Evolutionary conservation across 495 filamentous ascomycete genomes (phyloP).

Genomic region (Tuber melanosporum): DNA sequence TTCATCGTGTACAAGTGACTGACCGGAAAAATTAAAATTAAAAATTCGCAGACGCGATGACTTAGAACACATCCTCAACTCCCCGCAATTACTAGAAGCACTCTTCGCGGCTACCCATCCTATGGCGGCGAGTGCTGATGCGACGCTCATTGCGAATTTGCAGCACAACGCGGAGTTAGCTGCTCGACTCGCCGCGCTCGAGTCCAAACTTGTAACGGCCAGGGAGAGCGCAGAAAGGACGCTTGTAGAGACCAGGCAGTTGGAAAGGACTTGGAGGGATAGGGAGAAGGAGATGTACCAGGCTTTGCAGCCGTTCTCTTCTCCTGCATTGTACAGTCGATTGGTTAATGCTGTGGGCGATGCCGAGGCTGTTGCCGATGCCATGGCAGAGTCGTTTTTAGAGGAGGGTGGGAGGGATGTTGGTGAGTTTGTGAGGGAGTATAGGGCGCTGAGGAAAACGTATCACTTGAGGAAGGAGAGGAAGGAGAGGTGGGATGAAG

Average conservation of each 20-base stretch:
- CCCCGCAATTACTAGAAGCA: conserved; percentile 55
- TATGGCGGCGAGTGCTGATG: conserved; percentile 52
- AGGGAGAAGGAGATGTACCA: conserved; percentile 85
- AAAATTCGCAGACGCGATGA: conserved; percentile 44
- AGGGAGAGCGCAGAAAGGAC: conserved; percentile 67
- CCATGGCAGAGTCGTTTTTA: conserved; percentile 84
- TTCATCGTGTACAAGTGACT: neutral
- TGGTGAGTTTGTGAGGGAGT: conserved; percentile 71
- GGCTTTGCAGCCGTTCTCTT: conserved; percentile 75
- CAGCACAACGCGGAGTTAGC: conserved; percentile 62
- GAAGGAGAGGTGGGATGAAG: conserved; percentile 90
- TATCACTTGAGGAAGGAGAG: conserved; percentile 70
- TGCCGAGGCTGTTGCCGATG: conserved; percentile 72
- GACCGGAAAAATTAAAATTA: neutral
- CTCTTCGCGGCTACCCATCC: conserved; percentile 63
- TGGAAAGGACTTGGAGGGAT: conserved; percentile 82
- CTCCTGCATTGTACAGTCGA: conserved; percentile 73
- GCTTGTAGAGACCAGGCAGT: conserved; percentile 71
- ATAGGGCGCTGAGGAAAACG: conserved; percentile 66
- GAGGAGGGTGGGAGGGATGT: conserved; percentile 63
- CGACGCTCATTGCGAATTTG: conserved; percentile 56
- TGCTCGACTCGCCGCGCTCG: conserved; percentile 52
- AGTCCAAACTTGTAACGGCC: conserved; percentile 56
- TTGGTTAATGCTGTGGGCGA: conserved; percentile 68
- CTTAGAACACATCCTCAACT: conserved; percentile 59